Base-by-base conservation (phyloP, 768 basidiomycete genomes). In the Gloeostereum incarnatum region DNA sequence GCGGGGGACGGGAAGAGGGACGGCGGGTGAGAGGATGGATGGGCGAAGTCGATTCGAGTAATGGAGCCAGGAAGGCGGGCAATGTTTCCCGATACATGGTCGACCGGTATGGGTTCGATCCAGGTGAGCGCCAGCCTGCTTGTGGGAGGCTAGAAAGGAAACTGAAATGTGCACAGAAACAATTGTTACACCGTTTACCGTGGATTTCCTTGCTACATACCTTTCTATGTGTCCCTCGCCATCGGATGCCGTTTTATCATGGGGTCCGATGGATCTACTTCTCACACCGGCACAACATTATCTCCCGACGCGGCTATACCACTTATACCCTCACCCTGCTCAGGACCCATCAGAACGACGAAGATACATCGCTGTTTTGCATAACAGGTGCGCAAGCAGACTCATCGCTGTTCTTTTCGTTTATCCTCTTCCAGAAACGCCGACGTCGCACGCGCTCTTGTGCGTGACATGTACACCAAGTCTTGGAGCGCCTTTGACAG, bases 401-500 rank as follows among this genome's bases (percentile, higher is more conserved):
- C 30, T 22, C 9, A 21, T 38, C 14, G 6, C 37, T 7, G 11
- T 16, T 8, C 17, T 9, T 25, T 22, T 40, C 45, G 11, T 35
- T 45, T 24, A 43, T 32, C 27, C 26, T 33, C 35, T 32, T 38
- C 25, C 48, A 81, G 86, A 55, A 90, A 90, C 54, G 85, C 84
- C 11, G 87, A 89, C 52, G 80, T 87, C 18, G 83, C 88, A 8
- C 75, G 87, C 35, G 82, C 85, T 1, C 68, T 88, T 14, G 88
- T 89, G 32, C 75, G 87, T 40, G 87, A 90, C 48, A 84, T 88
- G 82, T 91, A 91, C 53, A 89, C 86, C 18, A 91, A 91, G 59
- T 87, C 83, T 46, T 91, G 89, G 88, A 87, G 84, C 52, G 87
- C 87, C 2, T 90, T 92, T 49, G 87, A 90, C 54, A 76, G 88